Evolutionary conservation across 225 moss, liverwort and hornwort genomes (phyloP).

Genomic region (Polytrichum formosum): DNA sequence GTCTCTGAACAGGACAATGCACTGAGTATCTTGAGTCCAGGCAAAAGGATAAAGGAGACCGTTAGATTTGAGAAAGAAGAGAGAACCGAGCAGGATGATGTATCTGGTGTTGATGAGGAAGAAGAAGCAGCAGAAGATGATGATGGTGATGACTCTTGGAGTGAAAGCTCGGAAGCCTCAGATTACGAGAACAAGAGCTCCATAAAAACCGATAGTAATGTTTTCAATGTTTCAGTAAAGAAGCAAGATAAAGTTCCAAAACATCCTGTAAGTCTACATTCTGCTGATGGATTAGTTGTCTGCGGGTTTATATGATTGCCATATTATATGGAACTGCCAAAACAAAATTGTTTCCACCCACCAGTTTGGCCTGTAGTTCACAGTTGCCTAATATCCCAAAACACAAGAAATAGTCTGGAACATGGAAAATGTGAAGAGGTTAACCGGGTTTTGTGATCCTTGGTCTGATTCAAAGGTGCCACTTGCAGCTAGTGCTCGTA

Average conservation of each 20-base stretch:
- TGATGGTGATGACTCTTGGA: conserved; percentile 38
- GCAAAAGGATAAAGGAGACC: conserved; percentile 17
- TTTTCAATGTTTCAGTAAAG: conserved; percentile 17
- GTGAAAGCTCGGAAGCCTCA: conserved; percentile 37
- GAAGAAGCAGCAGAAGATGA: conserved; percentile 19
- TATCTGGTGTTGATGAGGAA: conserved; percentile 18
- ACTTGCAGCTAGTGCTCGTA: too few species aligned
- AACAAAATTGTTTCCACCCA: too few species aligned
- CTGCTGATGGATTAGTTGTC: too few species aligned
- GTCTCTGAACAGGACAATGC: conserved; percentile 30
- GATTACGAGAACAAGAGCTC: conserved; percentile 29
- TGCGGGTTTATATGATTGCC: too few species aligned
- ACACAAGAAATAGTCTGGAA: too few species aligned
- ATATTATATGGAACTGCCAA: too few species aligned
- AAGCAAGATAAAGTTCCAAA: conserved; percentile 15
- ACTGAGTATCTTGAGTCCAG: conserved; percentile 6
- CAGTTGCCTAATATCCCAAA: too few species aligned
- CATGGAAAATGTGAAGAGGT: too few species aligned
- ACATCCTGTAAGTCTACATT: conserved; percentile 14
- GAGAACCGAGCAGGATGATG: not conserved
- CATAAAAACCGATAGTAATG: conserved; percentile 6
- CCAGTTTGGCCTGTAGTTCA: too few species aligned
- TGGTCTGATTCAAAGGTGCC: too few species aligned
- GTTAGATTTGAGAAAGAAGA: conserved; percentile 2
- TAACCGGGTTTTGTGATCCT: too few species aligned